These are phyloP conservation scores for Diversispora eburnea DNA, from an alignment of 192 early-diverging fungal species.

Conservation along the genomic window DNA sequence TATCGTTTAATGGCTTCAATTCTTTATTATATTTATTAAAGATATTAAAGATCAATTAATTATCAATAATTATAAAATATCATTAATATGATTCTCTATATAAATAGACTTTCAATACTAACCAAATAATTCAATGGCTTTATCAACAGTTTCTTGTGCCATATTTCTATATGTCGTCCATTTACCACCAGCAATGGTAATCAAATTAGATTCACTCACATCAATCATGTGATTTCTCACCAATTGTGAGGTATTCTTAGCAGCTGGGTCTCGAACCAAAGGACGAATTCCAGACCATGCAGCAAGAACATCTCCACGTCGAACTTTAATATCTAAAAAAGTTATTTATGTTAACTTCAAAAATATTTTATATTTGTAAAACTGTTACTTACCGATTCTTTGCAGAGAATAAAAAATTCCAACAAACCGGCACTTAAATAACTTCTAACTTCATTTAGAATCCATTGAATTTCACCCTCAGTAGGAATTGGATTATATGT, in stretches of 20 bases:
- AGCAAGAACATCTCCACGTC: constrained; percentile 92
- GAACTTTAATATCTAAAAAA: constrained; percentile 84
- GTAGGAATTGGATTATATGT: constrained; percentile 80
- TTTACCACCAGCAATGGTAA: constrained; percentile 97
- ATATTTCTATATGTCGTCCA: constrained; percentile 98
- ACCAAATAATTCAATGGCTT: constrained; percentile 72
- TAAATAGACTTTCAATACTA: background rate
- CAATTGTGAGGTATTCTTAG: constrained; percentile 86
- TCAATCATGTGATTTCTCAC: constrained; percentile 98
- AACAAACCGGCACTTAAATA: constrained; percentile 71
- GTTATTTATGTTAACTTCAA: background rate
- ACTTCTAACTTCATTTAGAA: constrained; percentile 84
- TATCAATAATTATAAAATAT: no score
- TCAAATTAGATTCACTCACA: constrained; percentile 69
- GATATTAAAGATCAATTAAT: background rate
- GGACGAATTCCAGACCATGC: constrained; percentile 99
- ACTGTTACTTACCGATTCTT: background rate
- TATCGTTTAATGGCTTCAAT: constrained; percentile 63
- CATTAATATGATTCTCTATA: background rate
- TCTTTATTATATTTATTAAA: background rate
- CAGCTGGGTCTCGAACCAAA: constrained; percentile 90
- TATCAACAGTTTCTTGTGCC: constrained; percentile 93
- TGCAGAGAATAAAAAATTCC: no score
- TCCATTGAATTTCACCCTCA: constrained; percentile 95
- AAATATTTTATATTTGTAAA: no score